Evolutionary conservation across 805 yeast species (phyloP), one percentile per base, ranked within the genome.

Genomic region (Limtongia smithiae): DNA sequence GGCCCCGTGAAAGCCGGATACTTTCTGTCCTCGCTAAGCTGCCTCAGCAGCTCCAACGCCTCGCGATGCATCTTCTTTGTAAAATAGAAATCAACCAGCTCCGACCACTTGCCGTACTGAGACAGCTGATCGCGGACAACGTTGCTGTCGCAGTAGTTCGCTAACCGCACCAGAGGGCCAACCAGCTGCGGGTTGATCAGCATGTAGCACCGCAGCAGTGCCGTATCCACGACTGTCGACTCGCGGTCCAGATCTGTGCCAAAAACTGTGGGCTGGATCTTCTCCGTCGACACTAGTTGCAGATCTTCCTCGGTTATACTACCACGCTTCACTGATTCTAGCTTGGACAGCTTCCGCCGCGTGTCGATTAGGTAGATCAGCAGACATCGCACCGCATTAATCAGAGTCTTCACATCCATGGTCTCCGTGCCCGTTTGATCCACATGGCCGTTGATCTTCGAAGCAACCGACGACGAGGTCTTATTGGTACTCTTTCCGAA

Each of bases 81-180:
- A 57, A 71, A 81, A 59, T 83, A 86, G 61, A 86, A 90, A 60
- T 85, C 95, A 7, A 87, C 74, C 36, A 90, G 70, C 59, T 88
- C 96, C 28, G 76, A 76, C 58, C 78, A 77, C 61, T 78, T 75
- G 2, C 71, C 68, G 6, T 74, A 69, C 3, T 68, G 62, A 9
- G 73, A 64, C 25, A 88, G 73, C 43, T 77, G 74, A 9, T 68
- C 65, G 41, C 78, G 77, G 1, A 87, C 95, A 2, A 78, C 72
- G 1, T 71, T 69, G 3, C 82, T 74, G 59, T 83, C 82, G 68
- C 97, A 88, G 57, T 73, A 71, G 64, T 90, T 93, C 24, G 79
- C 77, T 1, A 88, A 74, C 41, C 97, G 72, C 4, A 91, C 72
- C 18, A 91, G 76, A 0, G 97, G 93, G 0, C 91, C 95, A 12